A percentile compares a stretch with the other conserved stretches of the same genome.
Evolutionary conservation across 2,329 filamentous ascomycete genomes (phyloP).

Genomic region (Aspergillus persii): DNA sequence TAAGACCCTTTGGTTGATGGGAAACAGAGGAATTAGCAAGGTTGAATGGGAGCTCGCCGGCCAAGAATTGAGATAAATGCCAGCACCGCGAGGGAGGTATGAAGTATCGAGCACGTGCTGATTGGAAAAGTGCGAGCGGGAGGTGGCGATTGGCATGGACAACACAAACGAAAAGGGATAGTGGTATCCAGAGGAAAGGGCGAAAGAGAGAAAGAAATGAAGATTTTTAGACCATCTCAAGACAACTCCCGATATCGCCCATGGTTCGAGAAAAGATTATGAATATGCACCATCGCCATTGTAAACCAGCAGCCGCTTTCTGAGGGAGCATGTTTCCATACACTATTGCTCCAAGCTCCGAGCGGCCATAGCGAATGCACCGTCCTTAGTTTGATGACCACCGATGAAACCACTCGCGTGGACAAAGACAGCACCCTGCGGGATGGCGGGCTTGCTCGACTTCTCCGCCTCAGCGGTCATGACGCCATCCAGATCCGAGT

Average conservation of each 20-base stretch:
- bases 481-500: constrained; percentile 72
- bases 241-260: not conserved
- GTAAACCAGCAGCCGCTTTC: not conserved
- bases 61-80: constrained; percentile 22
- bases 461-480: constrained; percentile 41
- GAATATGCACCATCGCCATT: not conserved
- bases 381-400: constrained; percentile 87
- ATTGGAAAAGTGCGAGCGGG: not conserved
- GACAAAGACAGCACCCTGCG: constrained; percentile 74
- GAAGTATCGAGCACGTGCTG: not conserved
- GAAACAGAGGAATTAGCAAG: constrained; percentile 38
- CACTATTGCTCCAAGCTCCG: constrained; percentile 34
- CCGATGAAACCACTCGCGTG: constrained; percentile 96
- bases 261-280: not conserved
- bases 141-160: not conserved
- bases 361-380: constrained; percentile 76
- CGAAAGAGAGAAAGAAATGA: not conserved
- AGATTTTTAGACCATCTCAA: not conserved
- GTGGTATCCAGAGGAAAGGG: not conserved
- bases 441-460: constrained; percentile 37
- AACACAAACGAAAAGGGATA: not conserved
- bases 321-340: not conserved
- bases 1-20: constrained; percentile 43
- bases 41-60: constrained; percentile 39
- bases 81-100: not conserved